Evolutionary conservation across 139 green algal species (phyloP).

Genomic region (Tetratostichococcus sp.): DNA sequence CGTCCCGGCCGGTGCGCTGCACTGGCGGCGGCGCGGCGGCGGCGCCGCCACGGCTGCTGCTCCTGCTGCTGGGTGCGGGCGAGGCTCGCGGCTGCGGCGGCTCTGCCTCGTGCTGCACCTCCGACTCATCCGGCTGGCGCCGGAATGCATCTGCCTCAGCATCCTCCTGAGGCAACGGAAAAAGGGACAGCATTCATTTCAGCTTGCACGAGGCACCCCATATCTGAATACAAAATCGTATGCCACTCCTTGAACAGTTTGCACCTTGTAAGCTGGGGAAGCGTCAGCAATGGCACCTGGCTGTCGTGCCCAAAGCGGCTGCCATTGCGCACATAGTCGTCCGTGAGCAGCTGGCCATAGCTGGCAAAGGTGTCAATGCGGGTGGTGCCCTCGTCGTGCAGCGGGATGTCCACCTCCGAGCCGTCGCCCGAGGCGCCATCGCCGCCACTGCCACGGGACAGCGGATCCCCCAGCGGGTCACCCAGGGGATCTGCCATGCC

Average conservation of each 20-base stretch:
- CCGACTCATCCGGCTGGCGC: background rate
- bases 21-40: slow-evolving; percentile 14
- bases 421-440: too few species aligned
- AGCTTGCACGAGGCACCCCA: too few species aligned
- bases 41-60: slow-evolving; percentile 58
- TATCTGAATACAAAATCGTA: too few species aligned
- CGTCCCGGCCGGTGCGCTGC: background rate
- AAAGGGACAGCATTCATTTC: too few species aligned
- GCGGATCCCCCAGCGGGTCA: too few species aligned
- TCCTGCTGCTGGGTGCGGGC: slow-evolving; percentile 34
- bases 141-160: slow-evolving; percentile 23
- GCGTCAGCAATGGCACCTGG: too few species aligned
- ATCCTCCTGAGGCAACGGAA: too few species aligned
- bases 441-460: too few species aligned
- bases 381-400: background rate
- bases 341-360: slow-evolving; percentile 43
- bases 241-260: too few species aligned
- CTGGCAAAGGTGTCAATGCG: slow-evolving; percentile 29
- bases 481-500: too few species aligned
- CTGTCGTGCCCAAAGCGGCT: slow-evolving; percentile 1
- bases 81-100: background rate
- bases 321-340: background rate
- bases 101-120: background rate
- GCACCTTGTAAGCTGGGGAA: too few species aligned
- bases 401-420: background rate